phyloP scores from a whole-genome alignment of 306 rosid species.

The Castanopsis chinensis region DNA sequence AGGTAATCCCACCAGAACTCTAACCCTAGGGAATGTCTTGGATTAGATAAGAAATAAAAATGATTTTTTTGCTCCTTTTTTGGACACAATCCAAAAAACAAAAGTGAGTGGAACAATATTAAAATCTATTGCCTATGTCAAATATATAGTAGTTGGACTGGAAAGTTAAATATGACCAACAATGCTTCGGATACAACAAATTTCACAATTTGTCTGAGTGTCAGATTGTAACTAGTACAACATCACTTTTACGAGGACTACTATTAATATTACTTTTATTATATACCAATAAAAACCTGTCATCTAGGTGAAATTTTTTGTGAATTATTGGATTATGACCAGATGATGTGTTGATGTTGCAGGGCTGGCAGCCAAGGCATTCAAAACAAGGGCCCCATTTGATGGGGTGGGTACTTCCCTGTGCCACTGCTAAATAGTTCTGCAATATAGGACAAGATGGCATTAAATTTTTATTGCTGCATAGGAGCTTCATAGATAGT shows the following conservation, averaged over 20 bases:
- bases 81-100: background rate
- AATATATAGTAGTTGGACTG: background rate
- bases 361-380: slow-evolving; percentile 38
- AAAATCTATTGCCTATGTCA: background rate
- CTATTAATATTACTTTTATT: too few relatives aligned
- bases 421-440: slow-evolving; percentile 27
- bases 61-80: too few relatives aligned
- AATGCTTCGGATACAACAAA: too few relatives aligned
- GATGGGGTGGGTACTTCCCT: slow-evolving; percentile 40
- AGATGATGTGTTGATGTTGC: slow-evolving; percentile 12
- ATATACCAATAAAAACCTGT: too few relatives aligned
- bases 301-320: too few relatives aligned
- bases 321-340: background rate
- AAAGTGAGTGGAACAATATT: background rate
- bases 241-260: too few relatives aligned
- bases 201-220: too few relatives aligned
- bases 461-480: background rate
- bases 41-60: background rate
- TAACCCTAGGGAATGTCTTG: background rate
- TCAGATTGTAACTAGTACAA: too few relatives aligned
- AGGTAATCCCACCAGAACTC: slow-evolving; percentile 25
- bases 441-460: background rate
- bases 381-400: slow-evolving; percentile 17
- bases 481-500: background rate
- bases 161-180: background rate